Evolutionary conservation across 805 yeast genomes (phyloP).

Genomic region (Kazachstania bromeliacearum): DNA sequence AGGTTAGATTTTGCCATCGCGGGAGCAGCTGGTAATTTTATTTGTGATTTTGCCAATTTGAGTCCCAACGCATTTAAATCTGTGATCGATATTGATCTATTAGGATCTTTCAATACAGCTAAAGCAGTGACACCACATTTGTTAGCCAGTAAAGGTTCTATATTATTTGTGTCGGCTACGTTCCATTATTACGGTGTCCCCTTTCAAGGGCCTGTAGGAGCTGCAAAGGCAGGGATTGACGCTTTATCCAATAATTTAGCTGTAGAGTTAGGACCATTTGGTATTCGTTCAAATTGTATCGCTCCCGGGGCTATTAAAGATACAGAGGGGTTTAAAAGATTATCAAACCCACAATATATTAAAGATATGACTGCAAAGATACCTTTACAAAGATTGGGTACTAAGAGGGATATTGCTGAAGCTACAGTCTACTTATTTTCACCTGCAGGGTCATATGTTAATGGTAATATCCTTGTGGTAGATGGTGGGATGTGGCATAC

Average conservation of each 20-base stretch:
- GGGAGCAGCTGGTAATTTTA: slow-evolving; percentile 94
- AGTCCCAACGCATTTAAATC: slow-evolving; percentile 83
- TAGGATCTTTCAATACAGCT: slow-evolving; percentile 84
- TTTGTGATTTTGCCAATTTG: slow-evolving; percentile 67
- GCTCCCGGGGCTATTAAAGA: slow-evolving; percentile 89
- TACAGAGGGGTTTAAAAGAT: slow-evolving; percentile 76
- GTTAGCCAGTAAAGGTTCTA: slow-evolving; percentile 54
- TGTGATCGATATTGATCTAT: slow-evolving; percentile 74
- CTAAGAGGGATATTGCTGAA: slow-evolving; percentile 73
- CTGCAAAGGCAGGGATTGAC: slow-evolving; percentile 94
- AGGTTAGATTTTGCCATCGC: slow-evolving; percentile 80
- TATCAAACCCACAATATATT: slow-evolving; percentile 37
- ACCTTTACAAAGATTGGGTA: slow-evolving; percentile 55
- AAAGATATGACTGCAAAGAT: slow-evolving; percentile 37
- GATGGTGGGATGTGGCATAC: slow-evolving; percentile 91
- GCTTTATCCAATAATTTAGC: slow-evolving; percentile 78
- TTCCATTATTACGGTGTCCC: slow-evolving; percentile 85
- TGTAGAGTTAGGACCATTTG: slow-evolving; percentile 85
- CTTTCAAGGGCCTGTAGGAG: slow-evolving; percentile 82
- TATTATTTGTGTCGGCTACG: slow-evolving; percentile 79
- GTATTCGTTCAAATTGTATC: slow-evolving; percentile 71
- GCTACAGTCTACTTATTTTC: slow-evolving; percentile 79
- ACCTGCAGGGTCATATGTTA: slow-evolving; percentile 67
- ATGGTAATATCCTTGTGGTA: slow-evolving; percentile 71
- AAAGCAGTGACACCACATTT: slow-evolving; percentile 71